Evolutionary conservation across 768 basidiomycete species (phyloP), one percentile per base, ranked within the genome.

Genomic region (Steccherinum ochraceum): DNA sequence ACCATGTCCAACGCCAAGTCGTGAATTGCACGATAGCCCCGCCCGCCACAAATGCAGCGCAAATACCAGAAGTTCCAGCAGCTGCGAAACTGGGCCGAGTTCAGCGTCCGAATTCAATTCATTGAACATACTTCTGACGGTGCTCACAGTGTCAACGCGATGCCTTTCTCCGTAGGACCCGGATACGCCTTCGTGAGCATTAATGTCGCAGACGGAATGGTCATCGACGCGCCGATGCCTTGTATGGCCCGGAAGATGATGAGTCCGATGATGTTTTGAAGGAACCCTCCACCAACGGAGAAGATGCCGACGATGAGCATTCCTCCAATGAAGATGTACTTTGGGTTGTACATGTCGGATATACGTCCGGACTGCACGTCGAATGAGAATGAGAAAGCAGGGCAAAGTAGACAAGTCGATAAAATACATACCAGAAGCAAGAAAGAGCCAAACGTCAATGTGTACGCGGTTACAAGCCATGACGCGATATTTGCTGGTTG

Each of bases 121-220:
- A n/a, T 39, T 11, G 35, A n/a, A 11, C 35, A 39, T 39, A n/a
- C n/a, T n/a, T n/a, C n/a, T n/a, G 35, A n/a, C 35, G n/a, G 3
- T 23, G 52, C 52, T 52, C 66, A 76, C 69, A 58, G 76, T 76
- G 12, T 74, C 78, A 24, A 77, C 48, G 1, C 69, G 74, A 19
- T 74, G 77, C 44, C 69, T 66, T 12, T 73, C 70, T 47, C 74
- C 76, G 52, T 51, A 13, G 50, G 50, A 23, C 30, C 43, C 13
- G 11, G 42, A 41, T 43, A 51, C 4, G 50, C 25, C 25, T 51
- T 39, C 23, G 42, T 41, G 43, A 51, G 41, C 39, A 51, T 51
- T 4, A 41, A 45, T 10, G 42, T 51, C 4, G 50, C 50, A 5
- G 50, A 51, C 5, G 50, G 50, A 13, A 51, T 41, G 19, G 50